Conservation (phyloP, 2,329 filamentous ascomycete genomes). For the Sclerotinia glacialis region DNA sequence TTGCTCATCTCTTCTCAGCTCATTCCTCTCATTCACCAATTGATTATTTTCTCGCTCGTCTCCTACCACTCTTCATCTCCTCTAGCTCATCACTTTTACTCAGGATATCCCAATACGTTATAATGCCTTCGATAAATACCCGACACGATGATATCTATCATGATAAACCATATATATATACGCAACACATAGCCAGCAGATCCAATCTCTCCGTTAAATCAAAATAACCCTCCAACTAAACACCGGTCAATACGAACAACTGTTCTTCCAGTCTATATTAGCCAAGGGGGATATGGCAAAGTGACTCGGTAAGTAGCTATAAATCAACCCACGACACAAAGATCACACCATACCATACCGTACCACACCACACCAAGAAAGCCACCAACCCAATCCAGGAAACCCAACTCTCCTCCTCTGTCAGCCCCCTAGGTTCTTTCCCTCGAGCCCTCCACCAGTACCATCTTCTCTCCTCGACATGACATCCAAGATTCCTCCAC, state of each 20-base stretch:
- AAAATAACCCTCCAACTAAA: constrained; percentile 23
- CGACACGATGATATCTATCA: neutral
- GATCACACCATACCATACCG: too few relatives aligned
- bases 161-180: constrained; percentile 7
- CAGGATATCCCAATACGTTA: neutral
- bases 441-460: too few relatives aligned
- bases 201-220: constrained; percentile 13
- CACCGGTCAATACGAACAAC: constrained; percentile 26
- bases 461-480: too few relatives aligned
- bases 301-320: too few relatives aligned
- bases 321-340: too few relatives aligned
- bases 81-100: neutral
- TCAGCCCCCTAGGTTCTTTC: too few relatives aligned
- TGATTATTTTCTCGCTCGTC: neutral
- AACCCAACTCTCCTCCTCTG: too few relatives aligned
- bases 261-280: constrained; percentile 27
- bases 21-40: neutral
- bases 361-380: too few relatives aligned
- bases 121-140: neutral
- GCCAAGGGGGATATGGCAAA: too few relatives aligned
- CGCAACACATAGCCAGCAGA: neutral
- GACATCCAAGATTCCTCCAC: too few relatives aligned
- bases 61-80: neutral
- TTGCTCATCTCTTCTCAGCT: neutral
- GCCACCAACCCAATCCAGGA: too few relatives aligned